Evolutionary conservation across 164 flowering plant species (phyloP), one percentile per base, ranked within the genome.

Genomic region (Piper longum): DNA sequence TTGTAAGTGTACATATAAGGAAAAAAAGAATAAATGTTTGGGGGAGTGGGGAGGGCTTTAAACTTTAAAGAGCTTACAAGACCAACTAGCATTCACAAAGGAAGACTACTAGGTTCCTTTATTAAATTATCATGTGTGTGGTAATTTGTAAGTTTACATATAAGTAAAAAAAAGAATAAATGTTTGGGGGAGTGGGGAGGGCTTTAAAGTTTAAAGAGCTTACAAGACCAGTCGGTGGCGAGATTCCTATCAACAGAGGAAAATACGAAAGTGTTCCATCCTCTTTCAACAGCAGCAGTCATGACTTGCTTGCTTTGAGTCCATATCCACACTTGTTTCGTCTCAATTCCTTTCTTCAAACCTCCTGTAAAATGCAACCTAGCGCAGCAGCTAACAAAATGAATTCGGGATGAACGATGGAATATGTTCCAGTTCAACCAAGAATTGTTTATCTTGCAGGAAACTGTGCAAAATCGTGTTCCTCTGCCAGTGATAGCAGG

Each of bases 251-350:
- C 62, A 2, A 60, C 16, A 4, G 79, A 67, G 3, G 77, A 67
- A 75, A 88, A 91, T 51, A 91, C 43, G 71, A 87, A 87, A 59
- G 96, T 88, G 69, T 75, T 77, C 98, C 98, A 91, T 39, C 96
- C 98, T 73, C 90, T 79, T 73, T 88, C 98, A 1, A 87, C 86
- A 0, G 96, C 87, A 36, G 90, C 73, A 1, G 91, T 84, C 98
- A 88, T 91, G n/a, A 88, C 95, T 69, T 82, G 70, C 74, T 85
- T 82, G 77, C 70, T 85, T 66, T 85, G 81, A 0, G 91, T 91
- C 98, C 98, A 88, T 63, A 91, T 74, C 98, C 98, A 88, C 4
- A 87, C 98, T 64, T 66, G 64, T 79, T 88, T 91, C 55, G 69
- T 57, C 58, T 65, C 71, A 13, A 64, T 54, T n/a, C 60, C 64